phyloP scores from a whole-genome alignment of 345 rosid species.

The Eucalyptus erythrocorys region DNA sequence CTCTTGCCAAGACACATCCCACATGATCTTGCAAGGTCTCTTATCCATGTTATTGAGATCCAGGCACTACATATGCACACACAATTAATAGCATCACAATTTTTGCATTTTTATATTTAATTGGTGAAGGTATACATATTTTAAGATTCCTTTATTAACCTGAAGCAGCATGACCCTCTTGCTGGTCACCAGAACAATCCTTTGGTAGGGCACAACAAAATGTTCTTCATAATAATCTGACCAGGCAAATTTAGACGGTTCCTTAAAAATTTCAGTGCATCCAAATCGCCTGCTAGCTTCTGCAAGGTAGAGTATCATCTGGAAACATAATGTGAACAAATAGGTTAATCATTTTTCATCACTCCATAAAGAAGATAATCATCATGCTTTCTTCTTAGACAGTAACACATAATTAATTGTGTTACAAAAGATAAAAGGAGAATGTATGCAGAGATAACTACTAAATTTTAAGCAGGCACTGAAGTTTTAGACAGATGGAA shows the following conservation, averaged over 20 bases:
- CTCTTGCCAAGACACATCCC: conserved; percentile 98
- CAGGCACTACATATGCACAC: conserved; percentile 32
- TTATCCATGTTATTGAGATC: conserved; percentile 74
- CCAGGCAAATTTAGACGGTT: conserved; percentile 87
- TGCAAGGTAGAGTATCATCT: conserved; percentile 89
- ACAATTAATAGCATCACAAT: not conserved
- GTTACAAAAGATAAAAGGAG: not conserved
- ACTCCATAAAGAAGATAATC: not conserved
- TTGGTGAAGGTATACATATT: not conserved
- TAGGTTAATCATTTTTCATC: not conserved
- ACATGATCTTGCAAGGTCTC: conserved; percentile 86
- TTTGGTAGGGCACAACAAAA: conserved; percentile 64
- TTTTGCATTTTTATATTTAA: not conserved
- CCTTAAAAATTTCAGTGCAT: conserved; percentile 85
- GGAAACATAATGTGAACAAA: conserved; percentile 2
- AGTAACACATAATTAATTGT: not conserved
- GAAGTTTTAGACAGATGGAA: not conserved
- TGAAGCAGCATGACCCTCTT: conserved; percentile 80
- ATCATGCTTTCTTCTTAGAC: not conserved
- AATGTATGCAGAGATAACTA: not conserved
- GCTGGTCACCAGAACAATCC: conserved; percentile 74
- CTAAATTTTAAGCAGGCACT: not conserved
- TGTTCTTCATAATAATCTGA: conserved; percentile 86
- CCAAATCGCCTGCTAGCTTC: conserved; percentile 89
- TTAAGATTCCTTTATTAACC: conserved; percentile 27